Conservation (phyloP, 2,329 filamentous ascomycete genomes). For the Aureobasidium sp. region DNA sequence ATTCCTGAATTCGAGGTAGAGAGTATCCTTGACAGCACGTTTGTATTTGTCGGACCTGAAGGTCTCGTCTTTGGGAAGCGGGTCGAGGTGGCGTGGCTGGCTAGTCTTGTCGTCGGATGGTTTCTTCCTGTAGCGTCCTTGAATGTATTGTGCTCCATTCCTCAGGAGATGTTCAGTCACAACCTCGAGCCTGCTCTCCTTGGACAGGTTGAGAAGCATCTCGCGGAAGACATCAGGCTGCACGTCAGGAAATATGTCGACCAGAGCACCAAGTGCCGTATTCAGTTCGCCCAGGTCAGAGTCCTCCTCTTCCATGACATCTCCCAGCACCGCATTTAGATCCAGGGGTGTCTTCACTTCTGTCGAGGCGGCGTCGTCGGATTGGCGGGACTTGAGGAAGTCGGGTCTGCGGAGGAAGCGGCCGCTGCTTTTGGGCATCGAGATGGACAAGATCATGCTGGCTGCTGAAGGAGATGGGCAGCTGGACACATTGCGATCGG, state of each 20-base stretch:
- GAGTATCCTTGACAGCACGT: conserved; percentile 56
- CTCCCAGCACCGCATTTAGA: not conserved
- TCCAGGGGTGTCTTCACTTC: not conserved
- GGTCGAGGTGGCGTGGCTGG: not conserved
- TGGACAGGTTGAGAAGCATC: conserved; percentile 65
- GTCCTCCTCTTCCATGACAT: conserved; percentile 35
- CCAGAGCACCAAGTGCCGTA: conserved; percentile 56
- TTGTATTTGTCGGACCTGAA: conserved; percentile 63
- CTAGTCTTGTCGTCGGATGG: not conserved
- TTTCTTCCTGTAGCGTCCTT: conserved; percentile 47
- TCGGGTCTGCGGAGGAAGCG: conserved; percentile 7
- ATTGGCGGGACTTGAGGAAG: not conserved
- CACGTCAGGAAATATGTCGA: conserved; percentile 69
- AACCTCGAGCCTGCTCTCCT: conserved; percentile 66
- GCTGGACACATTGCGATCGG: not conserved
- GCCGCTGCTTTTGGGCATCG: conserved; percentile 11
- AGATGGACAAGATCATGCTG: conserved; percentile 12
- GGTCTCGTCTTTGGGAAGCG: conserved; percentile 51
- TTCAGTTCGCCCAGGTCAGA: conserved; percentile 63
- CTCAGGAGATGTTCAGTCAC: conserved; percentile 71
- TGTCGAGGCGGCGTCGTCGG: not conserved
- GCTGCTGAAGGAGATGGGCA: not conserved
- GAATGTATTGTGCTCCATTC: conserved; percentile 60
- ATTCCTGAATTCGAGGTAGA: conserved; percentile 68
- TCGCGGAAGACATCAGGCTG: conserved; percentile 75